phyloP scores from a whole-genome alignment of 805 yeast genomes.

The Candida easanensis region DNA sequence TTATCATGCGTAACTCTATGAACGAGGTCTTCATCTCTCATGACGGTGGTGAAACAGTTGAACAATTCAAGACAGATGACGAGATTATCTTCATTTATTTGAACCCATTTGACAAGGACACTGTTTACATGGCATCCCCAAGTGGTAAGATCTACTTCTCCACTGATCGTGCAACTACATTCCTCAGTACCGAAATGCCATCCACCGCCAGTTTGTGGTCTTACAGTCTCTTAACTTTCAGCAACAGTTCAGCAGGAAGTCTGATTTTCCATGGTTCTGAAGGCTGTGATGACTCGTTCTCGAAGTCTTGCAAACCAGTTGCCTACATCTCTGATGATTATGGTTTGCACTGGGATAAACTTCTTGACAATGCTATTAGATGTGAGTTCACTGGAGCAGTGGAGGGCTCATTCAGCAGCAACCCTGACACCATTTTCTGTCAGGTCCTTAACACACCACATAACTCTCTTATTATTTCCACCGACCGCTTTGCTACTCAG shows the following conservation, averaged over 20 bases:
- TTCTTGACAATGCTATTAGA: slow-evolving; percentile 46
- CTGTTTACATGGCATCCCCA: slow-evolving; percentile 27
- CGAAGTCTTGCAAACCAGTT: slow-evolving; percentile 44
- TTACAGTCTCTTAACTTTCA: slow-evolving; percentile 50
- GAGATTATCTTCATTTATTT: slow-evolving; percentile 47
- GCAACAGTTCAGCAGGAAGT: slow-evolving; percentile 45
- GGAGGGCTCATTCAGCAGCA: slow-evolving; percentile 38
- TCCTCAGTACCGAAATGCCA: slow-evolving; percentile 38
- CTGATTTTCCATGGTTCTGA: slow-evolving; percentile 69
- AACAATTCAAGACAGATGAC: slow-evolving; percentile 24
- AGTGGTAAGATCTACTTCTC: slow-evolving; percentile 47
- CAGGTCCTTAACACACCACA: slow-evolving; percentile 37
- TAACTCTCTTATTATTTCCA: slow-evolving; percentile 29
- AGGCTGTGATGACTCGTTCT: slow-evolving; percentile 39
- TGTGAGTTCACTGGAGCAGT: slow-evolving; percentile 65
- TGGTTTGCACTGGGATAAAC: slow-evolving; percentile 57
- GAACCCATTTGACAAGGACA: slow-evolving; percentile 57
- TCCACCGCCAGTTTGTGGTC: slow-evolving; percentile 8
- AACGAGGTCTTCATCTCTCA: slow-evolving; percentile 59
- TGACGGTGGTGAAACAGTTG: slow-evolving; percentile 35
- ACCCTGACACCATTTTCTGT: slow-evolving; percentile 61
- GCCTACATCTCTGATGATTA: slow-evolving; percentile 64
- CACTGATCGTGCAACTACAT: slow-evolving; percentile 55
- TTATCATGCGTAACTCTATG: slow-evolving; percentile 56
- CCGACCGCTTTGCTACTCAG: slow-evolving; percentile 24